Conservation (phyloP, 2,329 filamentous ascomycete species). For the Achaetomium macrosporum region DNA sequence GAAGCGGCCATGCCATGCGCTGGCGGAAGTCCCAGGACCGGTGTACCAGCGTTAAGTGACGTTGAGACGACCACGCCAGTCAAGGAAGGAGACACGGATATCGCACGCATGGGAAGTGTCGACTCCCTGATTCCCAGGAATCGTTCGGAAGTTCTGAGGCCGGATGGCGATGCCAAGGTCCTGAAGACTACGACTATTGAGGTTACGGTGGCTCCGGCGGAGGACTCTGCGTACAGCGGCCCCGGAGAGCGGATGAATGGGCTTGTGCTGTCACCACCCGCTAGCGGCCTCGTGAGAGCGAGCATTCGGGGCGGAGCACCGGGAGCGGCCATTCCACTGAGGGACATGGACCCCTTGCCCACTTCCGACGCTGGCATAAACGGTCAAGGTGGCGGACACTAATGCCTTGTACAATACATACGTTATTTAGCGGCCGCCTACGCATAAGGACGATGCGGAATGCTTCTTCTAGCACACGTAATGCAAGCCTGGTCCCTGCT, state of each 20-base stretch:
- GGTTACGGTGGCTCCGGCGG: slow-evolving; percentile 17
- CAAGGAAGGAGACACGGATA: neutral
- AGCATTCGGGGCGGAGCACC: slow-evolving; percentile 6
- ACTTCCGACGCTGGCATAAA: neutral
- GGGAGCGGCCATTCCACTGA: slow-evolving; percentile 7
- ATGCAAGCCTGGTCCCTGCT: too few relatives aligned
- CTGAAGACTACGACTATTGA: slow-evolving; percentile 24
- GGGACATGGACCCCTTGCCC: neutral
- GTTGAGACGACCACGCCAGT: neutral
- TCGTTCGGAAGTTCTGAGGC: neutral
- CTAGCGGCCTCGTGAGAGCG: slow-evolving; percentile 3
- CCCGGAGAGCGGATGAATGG: neutral
- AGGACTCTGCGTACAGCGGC: neutral
- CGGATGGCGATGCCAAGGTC: slow-evolving; percentile 2
- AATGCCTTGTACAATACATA: too few relatives aligned
- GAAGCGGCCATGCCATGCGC: neutral
- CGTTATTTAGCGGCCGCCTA: too few relatives aligned
- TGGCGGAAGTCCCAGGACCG: too few relatives aligned
- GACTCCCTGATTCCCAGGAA: slow-evolving; percentile 24
- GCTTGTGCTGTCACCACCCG: slow-evolving; percentile 2
- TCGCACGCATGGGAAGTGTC: slow-evolving; percentile 14
- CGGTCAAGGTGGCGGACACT: neutral
- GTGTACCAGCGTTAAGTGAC: too few relatives aligned
- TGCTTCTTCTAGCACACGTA: too few relatives aligned
- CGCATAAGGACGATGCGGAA: too few relatives aligned